These are phyloP conservation scores for Phytophthora pisi DNA, from an alignment of 352 stramenopile genomes.

Conservation along the genomic window DNA sequence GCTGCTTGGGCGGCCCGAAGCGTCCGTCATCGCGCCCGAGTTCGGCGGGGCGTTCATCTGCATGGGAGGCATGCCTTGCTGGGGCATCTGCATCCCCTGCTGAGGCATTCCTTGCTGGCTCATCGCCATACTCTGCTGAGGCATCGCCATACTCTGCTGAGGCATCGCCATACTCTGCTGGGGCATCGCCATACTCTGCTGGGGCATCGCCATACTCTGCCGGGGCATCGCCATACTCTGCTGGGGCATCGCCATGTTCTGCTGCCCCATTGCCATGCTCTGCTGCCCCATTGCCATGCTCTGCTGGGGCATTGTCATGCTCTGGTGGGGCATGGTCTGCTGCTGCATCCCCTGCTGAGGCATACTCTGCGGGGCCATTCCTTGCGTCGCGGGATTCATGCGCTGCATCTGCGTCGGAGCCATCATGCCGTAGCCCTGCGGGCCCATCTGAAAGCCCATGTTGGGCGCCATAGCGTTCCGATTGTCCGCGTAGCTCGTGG, in stretches of 20 bases:
- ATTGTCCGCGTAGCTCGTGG: constrained; percentile 43
- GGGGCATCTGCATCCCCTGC: constrained; percentile 32
- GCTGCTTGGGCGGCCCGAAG: constrained; percentile 23
- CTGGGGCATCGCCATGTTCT: too few species aligned
- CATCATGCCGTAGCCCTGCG: constrained; percentile 65
- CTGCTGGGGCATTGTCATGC: constrained; percentile 20
- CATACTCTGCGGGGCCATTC: constrained; percentile 42
- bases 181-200: constrained; percentile 31
- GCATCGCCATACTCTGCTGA: constrained; percentile 22
- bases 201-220: constrained; percentile 32
- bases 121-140: constrained; percentile 34
- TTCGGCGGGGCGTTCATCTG: constrained; percentile 38
- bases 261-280: constrained; percentile 4
- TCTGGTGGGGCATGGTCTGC: constrained; percentile 26
- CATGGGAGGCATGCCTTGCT: constrained; percentile 35
- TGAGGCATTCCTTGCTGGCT: constrained; percentile 32
- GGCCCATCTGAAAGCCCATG: constrained; percentile 50
- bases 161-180: constrained; percentile 33
- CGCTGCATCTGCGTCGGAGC: constrained; percentile 39
- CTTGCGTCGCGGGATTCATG: constrained; percentile 40
- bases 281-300: constrained; percentile 3
- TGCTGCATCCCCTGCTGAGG: constrained; percentile 36
- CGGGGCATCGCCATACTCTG: constrained; percentile 34
- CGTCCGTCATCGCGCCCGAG: constrained; percentile 25
- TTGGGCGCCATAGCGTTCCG: constrained; percentile 35